Evolutionary conservation across 2,329 filamentous ascomycete genomes (phyloP).

Genomic region (Xylaria digitata): DNA sequence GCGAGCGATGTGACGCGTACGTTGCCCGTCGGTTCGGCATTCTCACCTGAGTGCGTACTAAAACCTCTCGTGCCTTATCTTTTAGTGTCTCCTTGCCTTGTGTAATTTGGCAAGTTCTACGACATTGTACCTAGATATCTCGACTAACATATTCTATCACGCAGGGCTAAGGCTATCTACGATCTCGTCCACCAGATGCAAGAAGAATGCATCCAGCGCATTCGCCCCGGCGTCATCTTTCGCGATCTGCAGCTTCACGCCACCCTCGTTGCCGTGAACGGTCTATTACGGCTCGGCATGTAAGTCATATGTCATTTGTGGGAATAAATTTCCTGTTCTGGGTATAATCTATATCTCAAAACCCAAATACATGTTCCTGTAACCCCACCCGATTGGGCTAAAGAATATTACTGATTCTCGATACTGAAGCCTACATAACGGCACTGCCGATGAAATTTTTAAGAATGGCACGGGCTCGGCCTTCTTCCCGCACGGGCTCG

Average conservation of each 20-base stretch:
- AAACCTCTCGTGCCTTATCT: no score
- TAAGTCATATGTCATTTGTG: slow-evolving; percentile 24
- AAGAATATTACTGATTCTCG: slow-evolving; percentile 1
- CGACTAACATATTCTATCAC: no score
- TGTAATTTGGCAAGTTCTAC: no score
- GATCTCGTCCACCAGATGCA: slow-evolving; percentile 86
- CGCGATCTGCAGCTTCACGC: slow-evolving; percentile 79
- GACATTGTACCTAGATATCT: no score
- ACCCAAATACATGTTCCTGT: neutral
- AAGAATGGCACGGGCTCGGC: slow-evolving; percentile 65
- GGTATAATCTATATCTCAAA: neutral
- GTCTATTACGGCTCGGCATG: slow-evolving; percentile 77
- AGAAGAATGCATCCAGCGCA: slow-evolving; percentile 73
- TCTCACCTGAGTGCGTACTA: slow-evolving; percentile 64
- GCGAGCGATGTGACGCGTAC: slow-evolving; percentile 91
- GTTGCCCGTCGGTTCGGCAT: slow-evolving; percentile 72
- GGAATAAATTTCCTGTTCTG: neutral
- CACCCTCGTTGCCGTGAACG: slow-evolving; percentile 76
- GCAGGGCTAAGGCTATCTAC: slow-evolving; percentile 74
- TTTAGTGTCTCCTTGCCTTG: no score
- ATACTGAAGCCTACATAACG: slow-evolving; percentile 64
- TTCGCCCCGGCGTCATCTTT: slow-evolving; percentile 77
- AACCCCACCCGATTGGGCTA: neutral
- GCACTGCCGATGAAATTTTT: slow-evolving; percentile 64
- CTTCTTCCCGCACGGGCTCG: slow-evolving; percentile 75